A percentile compares a stretch with the other conserved stretches of the same genome.
phyloP scores from a whole-genome alignment of 176 grass and related monocot species.

The Alloteropsis semialata region DNA sequence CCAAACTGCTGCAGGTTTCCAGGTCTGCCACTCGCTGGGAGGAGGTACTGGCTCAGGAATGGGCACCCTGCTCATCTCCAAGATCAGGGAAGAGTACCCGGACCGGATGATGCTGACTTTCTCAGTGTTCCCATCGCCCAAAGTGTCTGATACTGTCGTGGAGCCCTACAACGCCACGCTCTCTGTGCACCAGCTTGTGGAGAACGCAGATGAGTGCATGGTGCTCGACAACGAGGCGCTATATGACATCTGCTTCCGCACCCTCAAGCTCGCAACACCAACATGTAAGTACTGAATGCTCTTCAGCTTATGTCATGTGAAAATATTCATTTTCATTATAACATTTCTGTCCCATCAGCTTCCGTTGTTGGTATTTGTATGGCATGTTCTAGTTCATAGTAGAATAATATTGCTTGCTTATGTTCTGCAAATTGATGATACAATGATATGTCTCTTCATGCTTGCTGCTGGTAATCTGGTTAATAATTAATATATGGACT shows the following conservation, averaged over 20 bases:
- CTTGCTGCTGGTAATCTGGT: background rate
- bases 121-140: conserved; percentile 84
- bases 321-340: background rate
- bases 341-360: background rate
- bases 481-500: background rate
- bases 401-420: background rate
- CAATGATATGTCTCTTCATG: background rate
- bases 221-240: conserved; percentile 84
- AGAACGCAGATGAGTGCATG: conserved; percentile 91
- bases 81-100: conserved; percentile 86
- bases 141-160: conserved; percentile 82
- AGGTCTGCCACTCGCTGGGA: conserved; percentile 84
- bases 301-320: background rate
- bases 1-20: conserved; percentile 70
- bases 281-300: conserved; percentile 46
- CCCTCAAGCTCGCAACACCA: conserved; percentile 67
- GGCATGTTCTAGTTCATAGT: background rate
- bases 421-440: background rate
- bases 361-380: background rate
- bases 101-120: conserved; percentile 96
- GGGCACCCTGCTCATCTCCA: conserved; percentile 84
- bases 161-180: conserved; percentile 88
- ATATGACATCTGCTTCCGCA: conserved; percentile 91
- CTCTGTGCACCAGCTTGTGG: conserved; percentile 83
- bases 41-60: conserved; percentile 81